Conservation (phyloP, 805 yeast species). For the Candida chilensis region DNA sequence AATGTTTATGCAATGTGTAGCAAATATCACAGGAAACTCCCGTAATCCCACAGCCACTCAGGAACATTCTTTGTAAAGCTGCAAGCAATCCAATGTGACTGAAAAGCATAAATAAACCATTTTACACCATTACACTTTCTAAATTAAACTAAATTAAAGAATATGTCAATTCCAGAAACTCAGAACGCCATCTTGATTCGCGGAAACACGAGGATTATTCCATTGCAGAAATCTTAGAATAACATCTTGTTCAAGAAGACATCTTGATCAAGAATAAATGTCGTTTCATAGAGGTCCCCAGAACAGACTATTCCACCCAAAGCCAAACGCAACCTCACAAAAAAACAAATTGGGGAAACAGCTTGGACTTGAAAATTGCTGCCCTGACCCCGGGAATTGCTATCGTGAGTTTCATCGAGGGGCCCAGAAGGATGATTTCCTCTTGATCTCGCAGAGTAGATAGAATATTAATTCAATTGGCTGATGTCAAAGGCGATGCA, state of each 20-base stretch:
- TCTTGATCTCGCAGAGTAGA: slow-evolving; percentile 91
- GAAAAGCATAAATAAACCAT: no score
- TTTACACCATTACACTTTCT: no score
- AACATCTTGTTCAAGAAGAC: no score
- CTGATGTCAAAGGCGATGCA: slow-evolving; percentile 51
- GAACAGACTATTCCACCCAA: slow-evolving; percentile 68
- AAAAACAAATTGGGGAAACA: slow-evolving; percentile 40
- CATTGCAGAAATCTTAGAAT: slow-evolving; percentile 47
- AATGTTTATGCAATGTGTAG: no score
- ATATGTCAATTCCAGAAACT: slow-evolving; percentile 32
- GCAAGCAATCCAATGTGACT: no score
- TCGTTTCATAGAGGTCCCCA: slow-evolving; percentile 78
- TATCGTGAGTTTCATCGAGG: slow-evolving; percentile 59
- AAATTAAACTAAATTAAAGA: no score
- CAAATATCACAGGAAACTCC: no score
- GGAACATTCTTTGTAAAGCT: no score
- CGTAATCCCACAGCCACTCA: no score
- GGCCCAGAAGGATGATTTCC: slow-evolving; percentile 60
- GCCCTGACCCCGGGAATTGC: slow-evolving; percentile 68
- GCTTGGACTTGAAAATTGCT: slow-evolving; percentile 50
- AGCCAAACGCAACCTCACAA: slow-evolving; percentile 34
- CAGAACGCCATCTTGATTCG: slow-evolving; percentile 49
- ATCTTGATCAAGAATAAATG: slow-evolving; percentile 65
- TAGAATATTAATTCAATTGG: slow-evolving; percentile 55
- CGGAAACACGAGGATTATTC: slow-evolving; percentile 44